These are phyloP conservation scores for Lodderomyces metapsilosis DNA, from an alignment of 1,139 yeast genomes.

Conservation along the genomic window DNA sequence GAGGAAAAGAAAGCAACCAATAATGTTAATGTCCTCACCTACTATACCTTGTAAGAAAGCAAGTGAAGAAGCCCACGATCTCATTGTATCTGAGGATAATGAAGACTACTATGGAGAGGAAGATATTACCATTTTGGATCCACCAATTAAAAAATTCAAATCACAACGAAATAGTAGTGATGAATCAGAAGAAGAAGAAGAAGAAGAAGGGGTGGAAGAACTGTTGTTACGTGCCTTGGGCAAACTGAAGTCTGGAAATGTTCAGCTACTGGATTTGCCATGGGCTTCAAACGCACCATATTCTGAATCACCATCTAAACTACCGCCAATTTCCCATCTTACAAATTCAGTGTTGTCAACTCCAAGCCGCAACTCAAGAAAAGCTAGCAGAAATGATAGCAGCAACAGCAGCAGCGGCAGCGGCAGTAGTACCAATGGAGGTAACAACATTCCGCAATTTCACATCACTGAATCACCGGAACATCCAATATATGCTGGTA, in stretches of 20 bases:
- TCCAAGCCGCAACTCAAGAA: background rate
- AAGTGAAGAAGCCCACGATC: slow-evolving; percentile 13
- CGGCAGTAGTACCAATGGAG: slow-evolving; percentile 13
- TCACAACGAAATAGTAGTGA: background rate
- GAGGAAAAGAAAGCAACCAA: background rate
- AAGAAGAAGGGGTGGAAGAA: too few relatives aligned
- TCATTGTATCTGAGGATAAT: slow-evolving; percentile 11
- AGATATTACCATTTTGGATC: slow-evolving; percentile 15
- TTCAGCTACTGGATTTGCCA: background rate
- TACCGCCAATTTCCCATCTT: slow-evolving; percentile 2
- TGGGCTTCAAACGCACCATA: background rate
- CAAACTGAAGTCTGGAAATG: background rate
- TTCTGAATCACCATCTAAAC: slow-evolving; percentile 1
- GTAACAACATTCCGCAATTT: slow-evolving; percentile 24
- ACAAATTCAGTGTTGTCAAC: slow-evolving; percentile 1
- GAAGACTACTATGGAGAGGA: slow-evolving; percentile 15
- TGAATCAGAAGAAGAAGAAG: slow-evolving; percentile 1
- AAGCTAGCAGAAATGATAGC: slow-evolving; percentile 1
- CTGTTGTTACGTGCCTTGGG: background rate
- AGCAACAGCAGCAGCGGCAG: slow-evolving; percentile 12
- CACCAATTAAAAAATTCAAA: slow-evolving; percentile 13
- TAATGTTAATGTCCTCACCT: slow-evolving; percentile 5
- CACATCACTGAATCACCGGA: slow-evolving; percentile 34
- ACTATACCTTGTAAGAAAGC: slow-evolving; percentile 15
- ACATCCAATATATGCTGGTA: slow-evolving; percentile 44